phyloP scores from a whole-genome alignment of 805 yeast species.

The Peterozyma xylosa region DNA sequence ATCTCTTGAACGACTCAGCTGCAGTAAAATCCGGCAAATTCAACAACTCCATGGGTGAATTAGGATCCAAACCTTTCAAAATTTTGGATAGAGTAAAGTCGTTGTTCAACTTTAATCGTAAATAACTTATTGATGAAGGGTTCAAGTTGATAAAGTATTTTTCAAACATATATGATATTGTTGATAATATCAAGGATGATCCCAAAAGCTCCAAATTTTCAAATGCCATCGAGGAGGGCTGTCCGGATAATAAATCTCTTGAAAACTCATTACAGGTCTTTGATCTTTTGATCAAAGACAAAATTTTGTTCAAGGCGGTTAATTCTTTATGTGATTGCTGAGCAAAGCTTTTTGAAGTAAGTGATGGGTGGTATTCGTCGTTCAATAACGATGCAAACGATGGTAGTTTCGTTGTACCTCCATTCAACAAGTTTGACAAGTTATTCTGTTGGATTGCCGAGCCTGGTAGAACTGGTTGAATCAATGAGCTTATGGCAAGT shows the following conservation, averaged over 20 bases:
- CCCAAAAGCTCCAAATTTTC: constrained; percentile 55
- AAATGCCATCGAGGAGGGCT: constrained; percentile 17
- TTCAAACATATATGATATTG: constrained; percentile 57
- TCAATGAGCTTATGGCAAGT: constrained; percentile 38
- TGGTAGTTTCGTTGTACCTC: constrained; percentile 3
- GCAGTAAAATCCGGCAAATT: constrained; percentile 44
- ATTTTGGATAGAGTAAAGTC: constrained; percentile 32
- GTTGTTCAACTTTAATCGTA: constrained; percentile 27
- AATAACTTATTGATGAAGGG: constrained; percentile 46
- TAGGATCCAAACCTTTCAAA: constrained; percentile 37
- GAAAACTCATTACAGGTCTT: constrained; percentile 50
- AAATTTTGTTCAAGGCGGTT: constrained; percentile 23
- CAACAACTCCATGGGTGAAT: constrained; percentile 21
- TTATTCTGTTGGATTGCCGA: background rate
- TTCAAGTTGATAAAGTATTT: constrained; percentile 49
- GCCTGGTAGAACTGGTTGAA: constrained; percentile 12
- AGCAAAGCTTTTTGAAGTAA: background rate
- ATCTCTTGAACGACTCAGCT: constrained; percentile 43
- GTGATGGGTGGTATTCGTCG: constrained; percentile 16
- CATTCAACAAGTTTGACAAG: too few relatives aligned
- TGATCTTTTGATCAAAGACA: constrained; percentile 50
- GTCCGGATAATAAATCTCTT: constrained; percentile 8
- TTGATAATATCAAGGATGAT: constrained; percentile 40
- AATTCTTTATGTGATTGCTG: constrained; percentile 4
- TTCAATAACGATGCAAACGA: constrained; percentile 14